Evolutionary conservation across 169 alveolate genomes (phyloP).

Genomic region (Sarcocystis neurona): DNA sequence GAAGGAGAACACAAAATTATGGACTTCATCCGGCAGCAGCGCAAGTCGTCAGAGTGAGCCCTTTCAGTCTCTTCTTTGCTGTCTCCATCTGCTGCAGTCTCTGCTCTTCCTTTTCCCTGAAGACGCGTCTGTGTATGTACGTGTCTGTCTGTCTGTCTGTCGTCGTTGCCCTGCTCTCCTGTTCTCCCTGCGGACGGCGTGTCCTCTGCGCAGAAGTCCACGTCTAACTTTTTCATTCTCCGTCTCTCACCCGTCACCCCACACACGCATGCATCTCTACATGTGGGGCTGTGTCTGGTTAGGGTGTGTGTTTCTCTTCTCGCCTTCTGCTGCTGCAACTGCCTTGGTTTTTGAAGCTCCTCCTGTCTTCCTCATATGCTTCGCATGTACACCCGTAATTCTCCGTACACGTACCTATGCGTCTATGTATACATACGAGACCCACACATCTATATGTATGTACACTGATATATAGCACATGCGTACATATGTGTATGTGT

Average conservation of each 20-base stretch:
- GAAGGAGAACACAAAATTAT: slow-evolving; percentile 99
- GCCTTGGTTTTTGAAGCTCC: too few relatives aligned
- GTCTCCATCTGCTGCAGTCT: not conserved
- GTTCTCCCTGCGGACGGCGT: not conserved
- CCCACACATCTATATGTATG: too few relatives aligned
- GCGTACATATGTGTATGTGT: too few relatives aligned
- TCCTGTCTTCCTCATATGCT: too few relatives aligned
- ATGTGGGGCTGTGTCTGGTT: too few relatives aligned
- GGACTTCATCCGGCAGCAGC: slow-evolving; percentile 90
- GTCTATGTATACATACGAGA: too few relatives aligned
- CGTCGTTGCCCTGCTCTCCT: not conserved
- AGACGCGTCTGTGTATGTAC: not conserved
- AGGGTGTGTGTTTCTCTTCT: too few relatives aligned
- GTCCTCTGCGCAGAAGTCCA: not conserved
- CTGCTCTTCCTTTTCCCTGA: slow-evolving; percentile 10
- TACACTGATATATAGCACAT: too few relatives aligned
- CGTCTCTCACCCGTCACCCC: not conserved
- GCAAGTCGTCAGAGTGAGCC: slow-evolving; percentile 16
- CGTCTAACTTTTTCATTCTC: not conserved
- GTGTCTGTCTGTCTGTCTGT: not conserved
- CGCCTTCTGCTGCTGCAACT: too few relatives aligned
- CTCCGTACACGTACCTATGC: too few relatives aligned
- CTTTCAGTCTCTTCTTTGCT: not conserved
- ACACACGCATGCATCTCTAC: not conserved
- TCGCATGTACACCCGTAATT: too few relatives aligned